A percentile compares a stretch with the other conserved stretches of the same genome.
Conservation (phyloP, 1,284 basidiomycete species). For the Sporisorium scitamineum region DNA sequence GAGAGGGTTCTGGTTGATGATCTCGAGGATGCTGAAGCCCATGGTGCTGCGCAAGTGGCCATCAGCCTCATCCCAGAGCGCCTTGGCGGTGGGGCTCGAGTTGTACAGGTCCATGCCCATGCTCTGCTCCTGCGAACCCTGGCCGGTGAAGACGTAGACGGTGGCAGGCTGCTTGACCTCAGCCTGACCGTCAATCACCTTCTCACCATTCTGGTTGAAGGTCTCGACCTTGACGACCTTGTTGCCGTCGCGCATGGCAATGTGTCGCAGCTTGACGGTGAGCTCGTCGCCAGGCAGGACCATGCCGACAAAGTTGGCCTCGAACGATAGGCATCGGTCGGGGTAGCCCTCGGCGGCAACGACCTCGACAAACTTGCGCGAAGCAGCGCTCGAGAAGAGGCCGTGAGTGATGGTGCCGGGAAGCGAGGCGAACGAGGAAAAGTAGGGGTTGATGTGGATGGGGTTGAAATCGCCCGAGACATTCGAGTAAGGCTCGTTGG, state of each 20-base stretch:
- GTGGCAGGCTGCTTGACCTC: conserved; percentile 86
- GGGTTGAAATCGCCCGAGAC: conserved; percentile 96
- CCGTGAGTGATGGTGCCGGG: conserved; percentile 98
- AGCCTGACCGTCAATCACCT: conserved; percentile 89
- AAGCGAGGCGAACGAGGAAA: conserved; percentile 90
- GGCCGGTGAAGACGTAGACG: conserved; percentile 97
- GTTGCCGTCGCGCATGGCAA: conserved; percentile 62
- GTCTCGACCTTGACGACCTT: conserved; percentile 93
- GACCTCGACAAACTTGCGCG: conserved; percentile 90
- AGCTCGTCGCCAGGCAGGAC: conserved; percentile 92
- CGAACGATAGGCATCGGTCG: conserved; percentile 74
- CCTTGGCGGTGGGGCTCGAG: conserved; percentile 88
- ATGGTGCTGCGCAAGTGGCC: conserved; percentile 89
- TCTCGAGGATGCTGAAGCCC: conserved; percentile 97
- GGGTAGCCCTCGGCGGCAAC: conserved; percentile 92
- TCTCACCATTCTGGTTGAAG: conserved; percentile 85
- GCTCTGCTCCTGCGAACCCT: conserved; percentile 96
- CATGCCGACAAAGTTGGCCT: conserved; percentile 86
- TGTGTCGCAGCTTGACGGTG: conserved; percentile 78
- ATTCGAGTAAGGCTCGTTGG: conserved; percentile 93
- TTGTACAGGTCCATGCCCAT: conserved; percentile 99
- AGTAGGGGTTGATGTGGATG: conserved; percentile 99
- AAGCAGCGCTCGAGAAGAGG: conserved; percentile 95
- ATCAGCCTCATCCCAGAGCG: conserved; percentile 97
- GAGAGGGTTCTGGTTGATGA: conserved; percentile 71